Base-by-base conservation (phyloP, 2,329 filamentous ascomycete genomes). In the Verruconis gallopava region DNA sequence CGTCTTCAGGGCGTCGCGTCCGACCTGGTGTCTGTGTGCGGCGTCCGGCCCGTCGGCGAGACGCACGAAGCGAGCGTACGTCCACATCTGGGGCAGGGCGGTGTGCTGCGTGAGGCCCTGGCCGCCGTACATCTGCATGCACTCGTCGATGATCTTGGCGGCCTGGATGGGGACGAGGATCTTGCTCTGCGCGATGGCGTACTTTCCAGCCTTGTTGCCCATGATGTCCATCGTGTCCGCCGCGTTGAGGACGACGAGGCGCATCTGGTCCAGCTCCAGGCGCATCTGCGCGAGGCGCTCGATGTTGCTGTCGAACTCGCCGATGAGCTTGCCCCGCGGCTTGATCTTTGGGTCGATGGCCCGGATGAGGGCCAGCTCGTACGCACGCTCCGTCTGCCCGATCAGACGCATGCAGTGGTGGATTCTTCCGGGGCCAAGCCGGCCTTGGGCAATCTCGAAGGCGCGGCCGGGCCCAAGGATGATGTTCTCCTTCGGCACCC, bases 331-430 rank as follows among this genome's bases (percentile, higher is more conserved):
- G 20, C 62, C 59, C 18, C 60, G 51, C 34, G 63, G 53, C 50
- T 59, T 57, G 49, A 65, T 60, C 45, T 54, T 46, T 35, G 59
- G 48, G 45, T 62, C 56, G 47, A 56, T 55, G 50, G 53, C 56
- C 12, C 57, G 58, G 22, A 61, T 55, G 13, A 65, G 55, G 3
- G 60, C 59, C 6, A 64, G 55, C 46, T 64, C 62, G 45, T 54
- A 63, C 1, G 62, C 62, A 2, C 62, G 57, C 52, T 65, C 62
- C n/a, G 59, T 57, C 47, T 64, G 60, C 4, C 62, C 62, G 40
- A 65, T 60, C 5, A 63, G 46, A 5, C 62, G 55, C 61, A 65
- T 65, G 49, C 59, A 62, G 45, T 64, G 62, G 43, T 64, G 61
- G 40, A 65, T 65, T 33, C 62, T 53, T 3, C 62, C 62, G 1